phyloP scores from a whole-genome alignment of 208 protist genomes.

The Lotmaria passim region DNA sequence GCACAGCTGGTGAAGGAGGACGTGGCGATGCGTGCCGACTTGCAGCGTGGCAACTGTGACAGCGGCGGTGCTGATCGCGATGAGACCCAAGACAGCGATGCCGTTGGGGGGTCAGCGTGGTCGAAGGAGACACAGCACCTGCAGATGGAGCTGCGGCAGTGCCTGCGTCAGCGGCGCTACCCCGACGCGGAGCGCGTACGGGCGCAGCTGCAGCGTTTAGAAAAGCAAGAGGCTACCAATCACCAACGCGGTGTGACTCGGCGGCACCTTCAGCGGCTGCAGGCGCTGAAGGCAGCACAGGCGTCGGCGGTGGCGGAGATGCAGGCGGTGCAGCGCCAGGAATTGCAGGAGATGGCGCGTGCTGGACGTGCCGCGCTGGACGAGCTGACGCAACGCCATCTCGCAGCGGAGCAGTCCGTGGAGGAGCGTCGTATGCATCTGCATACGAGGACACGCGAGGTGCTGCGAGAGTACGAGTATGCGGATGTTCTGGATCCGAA shows the following conservation, averaged over 20 bases:
- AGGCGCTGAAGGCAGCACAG: conserved; percentile 17
- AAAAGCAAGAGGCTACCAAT: conserved; percentile 33
- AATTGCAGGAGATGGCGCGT: conserved; percentile 22
- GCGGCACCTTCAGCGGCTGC: conserved; percentile 30
- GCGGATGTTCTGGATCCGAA: conserved; percentile 30
- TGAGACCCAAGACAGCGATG: not conserved
- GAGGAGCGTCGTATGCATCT: conserved; percentile 24
- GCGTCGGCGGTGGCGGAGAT: conserved; percentile 9
- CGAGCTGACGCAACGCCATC: conserved; percentile 35
- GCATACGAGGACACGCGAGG: conserved; percentile 11
- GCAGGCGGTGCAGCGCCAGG: conserved; percentile 17
- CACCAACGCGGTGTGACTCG: conserved; percentile 30
- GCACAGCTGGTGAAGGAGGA: conserved; percentile 41
- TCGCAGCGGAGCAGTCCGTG: conserved; percentile 20
- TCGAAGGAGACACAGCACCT: conserved; percentile 30
- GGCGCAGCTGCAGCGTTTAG: conserved; percentile 30
- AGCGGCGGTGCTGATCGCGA: not conserved
- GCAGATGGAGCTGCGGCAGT: conserved; percentile 34
- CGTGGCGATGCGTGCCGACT: conserved; percentile 1
- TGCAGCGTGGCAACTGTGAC: not conserved
- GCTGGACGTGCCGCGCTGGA: conserved; percentile 35
- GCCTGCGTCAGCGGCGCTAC: conserved; percentile 48
- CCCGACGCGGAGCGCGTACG: conserved; percentile 42
- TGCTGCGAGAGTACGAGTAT: conserved; percentile 13
- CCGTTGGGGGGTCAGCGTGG: not conserved